Evolutionary conservation across 164 flowering plant species (phyloP), one percentile per base, ranked within the genome.

Genomic region (Magnolia sinica): DNA sequence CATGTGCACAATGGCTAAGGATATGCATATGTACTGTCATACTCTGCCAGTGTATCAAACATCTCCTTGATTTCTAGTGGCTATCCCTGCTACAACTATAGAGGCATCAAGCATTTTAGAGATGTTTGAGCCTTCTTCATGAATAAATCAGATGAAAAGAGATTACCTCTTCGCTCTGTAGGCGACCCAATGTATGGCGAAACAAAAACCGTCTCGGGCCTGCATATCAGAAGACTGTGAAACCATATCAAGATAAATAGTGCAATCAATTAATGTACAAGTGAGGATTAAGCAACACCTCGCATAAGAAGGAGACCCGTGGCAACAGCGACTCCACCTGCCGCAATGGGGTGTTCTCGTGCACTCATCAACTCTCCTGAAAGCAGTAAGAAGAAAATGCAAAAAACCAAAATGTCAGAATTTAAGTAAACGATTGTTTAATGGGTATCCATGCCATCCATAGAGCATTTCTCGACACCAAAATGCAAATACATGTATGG

Each of bases 171-270:
- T 94, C 97, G 78, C 91, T 90, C 64, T 84, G 97, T 81, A 94
- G 76, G 73, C 93, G 87, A 55, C 96, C 94, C 59, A 94, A 75
- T 51, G 98, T 94, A 16, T 92, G 84, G 51, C 95, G 95, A 83
- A 88, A 88, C 80, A 94, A 77, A 83, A 94, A 89, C 84, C 94
- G 90, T 86, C 97, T 88, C 0, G 98, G 95, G 45, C 97, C 97
- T 94, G 86, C 78, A 84, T 11, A 74, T 20, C 20, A 1, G n/a
- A 23, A 55, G 37, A 70, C 50, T 1, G 23, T 4, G 24, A 58
- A 18, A 27, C 45, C 49, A 11, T 7, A n/a, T 2, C 50, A 70
- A 49, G 50, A 18, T 70, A 5, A 9, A 27, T 16, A 10, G 50
- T 59, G 65, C 20, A 55, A 59, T 70, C 37, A 8, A 52, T 68